A percentile compares a stretch with the other conserved stretches of the same genome.
These are phyloP conservation scores for Licmophora abbreviata DNA, from an alignment of 108 stramenopile species.

Conservation along the genomic window DNA sequence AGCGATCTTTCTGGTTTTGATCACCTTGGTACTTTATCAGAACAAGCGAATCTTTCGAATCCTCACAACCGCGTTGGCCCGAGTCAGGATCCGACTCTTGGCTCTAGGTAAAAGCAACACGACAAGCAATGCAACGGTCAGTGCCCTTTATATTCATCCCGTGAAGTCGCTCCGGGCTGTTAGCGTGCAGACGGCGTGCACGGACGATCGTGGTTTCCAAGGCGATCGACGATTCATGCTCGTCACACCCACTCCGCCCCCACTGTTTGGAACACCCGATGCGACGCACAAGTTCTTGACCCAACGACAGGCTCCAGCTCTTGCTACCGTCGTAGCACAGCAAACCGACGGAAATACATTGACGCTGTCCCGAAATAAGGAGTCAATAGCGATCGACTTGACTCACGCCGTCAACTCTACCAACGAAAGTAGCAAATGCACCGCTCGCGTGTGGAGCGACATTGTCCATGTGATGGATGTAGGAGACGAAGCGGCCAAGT, in stretches of 20 bases:
- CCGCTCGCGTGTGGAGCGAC: slow-evolving; percentile 63
- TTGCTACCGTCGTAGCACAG: slow-evolving; percentile 46
- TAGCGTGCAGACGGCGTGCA: slow-evolving; percentile 17
- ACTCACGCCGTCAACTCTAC: background rate
- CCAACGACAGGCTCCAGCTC: slow-evolving; percentile 60
- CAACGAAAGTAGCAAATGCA: slow-evolving; percentile 7
- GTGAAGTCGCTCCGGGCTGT: slow-evolving; percentile 74
- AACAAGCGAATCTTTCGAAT: too few species aligned
- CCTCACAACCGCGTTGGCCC: too few species aligned
- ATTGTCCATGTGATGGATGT: slow-evolving; percentile 52
- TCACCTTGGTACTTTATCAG: too few species aligned
- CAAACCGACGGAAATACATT: background rate
- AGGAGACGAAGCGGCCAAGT: slow-evolving; percentile 66
- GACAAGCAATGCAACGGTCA: too few species aligned
- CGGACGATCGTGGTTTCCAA: slow-evolving; percentile 45
- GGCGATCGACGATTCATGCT: slow-evolving; percentile 73
- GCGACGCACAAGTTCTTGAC: slow-evolving; percentile 67
- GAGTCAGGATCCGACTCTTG: too few species aligned
- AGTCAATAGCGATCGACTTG: background rate
- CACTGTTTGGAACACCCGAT: slow-evolving; percentile 24
- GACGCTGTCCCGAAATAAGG: background rate
- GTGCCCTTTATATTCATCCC: slow-evolving; percentile 30
- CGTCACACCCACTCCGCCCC: slow-evolving; percentile 40
- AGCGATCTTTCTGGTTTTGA: too few species aligned
- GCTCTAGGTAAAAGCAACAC: too few species aligned